Conservation (phyloP, 305 asterid genomes). For the Solanum hybrid region DNA sequence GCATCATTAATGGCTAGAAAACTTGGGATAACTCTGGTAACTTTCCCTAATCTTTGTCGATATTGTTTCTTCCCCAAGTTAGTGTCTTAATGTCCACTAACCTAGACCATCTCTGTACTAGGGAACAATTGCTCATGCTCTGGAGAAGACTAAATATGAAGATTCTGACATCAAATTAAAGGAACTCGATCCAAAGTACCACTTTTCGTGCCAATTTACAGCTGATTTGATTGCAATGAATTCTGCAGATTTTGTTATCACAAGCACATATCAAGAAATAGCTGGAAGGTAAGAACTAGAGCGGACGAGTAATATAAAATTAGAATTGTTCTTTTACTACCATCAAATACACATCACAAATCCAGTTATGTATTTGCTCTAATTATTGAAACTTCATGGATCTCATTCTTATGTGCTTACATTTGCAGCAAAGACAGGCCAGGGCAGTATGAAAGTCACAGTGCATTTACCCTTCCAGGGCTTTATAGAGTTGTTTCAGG, state of each 20-base stretch:
- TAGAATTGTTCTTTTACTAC: not conserved
- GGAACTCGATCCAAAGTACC: conserved; percentile 69
- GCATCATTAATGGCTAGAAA: conserved; percentile 88
- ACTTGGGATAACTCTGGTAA: conserved; percentile 79
- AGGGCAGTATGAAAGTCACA: conserved; percentile 89
- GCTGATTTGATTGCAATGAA: conserved; percentile 93
- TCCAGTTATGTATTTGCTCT: not conserved
- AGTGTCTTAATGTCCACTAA: not conserved
- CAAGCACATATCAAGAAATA: conserved; percentile 93
- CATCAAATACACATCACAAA: not conserved
- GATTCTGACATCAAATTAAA: conserved; percentile 85
- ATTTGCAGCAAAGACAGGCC: conserved; percentile 77
- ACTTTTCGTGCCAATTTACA: conserved; percentile 87
- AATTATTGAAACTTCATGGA: not conserved
- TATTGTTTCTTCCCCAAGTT: not conserved
- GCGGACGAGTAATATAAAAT: not conserved
- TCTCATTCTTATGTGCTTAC: not conserved
- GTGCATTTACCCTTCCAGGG: conserved; percentile 76
- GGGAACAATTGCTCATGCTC: conserved; percentile 96
- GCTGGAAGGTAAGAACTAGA: conserved; percentile 63
- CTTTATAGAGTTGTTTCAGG: conserved; percentile 76
- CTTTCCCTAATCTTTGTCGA: not conserved
- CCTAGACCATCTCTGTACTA: conserved; percentile 9
- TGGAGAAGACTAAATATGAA: conserved; percentile 94
- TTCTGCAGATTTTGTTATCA: conserved; percentile 74